Evolutionary conservation across 768 basidiomycete genomes (phyloP).

Genomic region (Russula sp.): DNA sequence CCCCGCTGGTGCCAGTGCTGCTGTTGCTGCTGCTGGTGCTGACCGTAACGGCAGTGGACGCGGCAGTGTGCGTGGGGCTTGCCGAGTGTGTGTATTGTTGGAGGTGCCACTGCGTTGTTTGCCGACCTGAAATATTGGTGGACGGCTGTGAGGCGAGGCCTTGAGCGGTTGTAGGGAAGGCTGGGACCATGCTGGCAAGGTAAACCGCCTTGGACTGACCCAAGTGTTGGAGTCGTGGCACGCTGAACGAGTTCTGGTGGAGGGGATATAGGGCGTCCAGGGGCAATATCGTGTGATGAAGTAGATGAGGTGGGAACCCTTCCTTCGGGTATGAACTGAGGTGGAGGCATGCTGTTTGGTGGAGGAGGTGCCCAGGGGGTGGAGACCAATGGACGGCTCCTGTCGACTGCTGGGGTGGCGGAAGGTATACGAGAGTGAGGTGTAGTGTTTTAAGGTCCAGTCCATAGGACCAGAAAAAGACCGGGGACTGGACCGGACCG

Average conservation of each 20-base stretch:
- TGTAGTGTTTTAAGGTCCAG: too few species aligned
- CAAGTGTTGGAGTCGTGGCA: constrained; percentile 81
- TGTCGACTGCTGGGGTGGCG: too few species aligned
- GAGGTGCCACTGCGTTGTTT: constrained; percentile 48
- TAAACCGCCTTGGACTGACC: constrained; percentile 51
- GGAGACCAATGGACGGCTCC: constrained; percentile 65
- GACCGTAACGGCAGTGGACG: too few species aligned
- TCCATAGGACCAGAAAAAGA: too few species aligned
- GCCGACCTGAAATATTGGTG: constrained; percentile 77
- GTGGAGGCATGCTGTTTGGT: constrained; percentile 64
- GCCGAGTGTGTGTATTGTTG: constrained; percentile 37
- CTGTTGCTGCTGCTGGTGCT: too few species aligned
- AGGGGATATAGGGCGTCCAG: constrained; percentile 86
- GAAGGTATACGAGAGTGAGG: too few species aligned
- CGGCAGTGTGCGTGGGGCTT: too few species aligned
- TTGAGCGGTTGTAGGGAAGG: constrained; percentile 60
- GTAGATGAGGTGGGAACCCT: constrained; percentile 41
- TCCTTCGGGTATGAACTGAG: constrained; percentile 68
- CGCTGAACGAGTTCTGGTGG: constrained; percentile 89
- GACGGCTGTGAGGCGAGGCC: constrained; percentile 65
- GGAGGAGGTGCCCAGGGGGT: constrained; percentile 66
- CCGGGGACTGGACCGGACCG: too few species aligned
- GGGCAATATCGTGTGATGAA: constrained; percentile 54
- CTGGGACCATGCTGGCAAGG: constrained; percentile 34
- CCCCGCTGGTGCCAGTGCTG: too few species aligned